Conservation (phyloP, 2,329 filamentous ascomycete species). For the Exophiala sp. region DNA sequence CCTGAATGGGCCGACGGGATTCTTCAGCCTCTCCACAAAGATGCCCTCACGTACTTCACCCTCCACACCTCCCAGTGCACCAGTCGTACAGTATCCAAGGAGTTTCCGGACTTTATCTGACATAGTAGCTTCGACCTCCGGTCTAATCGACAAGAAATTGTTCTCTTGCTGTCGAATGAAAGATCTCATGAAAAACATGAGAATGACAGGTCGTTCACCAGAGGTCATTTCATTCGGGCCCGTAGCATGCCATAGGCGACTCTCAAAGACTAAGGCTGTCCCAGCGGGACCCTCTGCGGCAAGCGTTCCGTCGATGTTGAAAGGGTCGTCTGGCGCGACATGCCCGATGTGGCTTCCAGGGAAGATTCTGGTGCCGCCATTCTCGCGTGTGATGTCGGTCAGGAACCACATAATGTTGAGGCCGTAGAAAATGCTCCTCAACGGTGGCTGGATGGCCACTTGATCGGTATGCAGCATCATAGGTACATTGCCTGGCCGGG, state of each 20-base stretch:
- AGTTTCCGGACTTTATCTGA: conserved; percentile 24
- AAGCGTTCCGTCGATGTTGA: conserved; percentile 12
- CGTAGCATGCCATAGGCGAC: conserved; percentile 17
- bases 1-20: conserved; percentile 14
- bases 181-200: conserved; percentile 34
- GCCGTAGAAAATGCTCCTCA: conserved; percentile 7
- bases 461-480: conserved; percentile 19
- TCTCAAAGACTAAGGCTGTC: conserved; percentile 18
- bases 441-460: conserved; percentile 13
- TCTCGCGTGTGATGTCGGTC: conserved; percentile 12
- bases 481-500: conserved; percentile 12
- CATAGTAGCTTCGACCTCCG: conserved; percentile 31
- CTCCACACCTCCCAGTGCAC: conserved; percentile 15
- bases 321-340: conserved; percentile 15
- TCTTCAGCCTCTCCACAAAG: conserved; percentile 13
- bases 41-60: conserved; percentile 14
- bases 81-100: conserved; percentile 10
- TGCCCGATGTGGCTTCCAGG: conserved; percentile 15
- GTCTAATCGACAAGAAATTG: conserved; percentile 30
- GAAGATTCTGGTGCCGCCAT: conserved; percentile 14
- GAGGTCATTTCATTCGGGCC: conserved; percentile 18
- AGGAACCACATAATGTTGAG: conserved; percentile 20
- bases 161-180: conserved; percentile 35
- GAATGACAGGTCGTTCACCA: conserved; percentile 29
- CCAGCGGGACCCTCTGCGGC: conserved; percentile 15